phyloP scores from a whole-genome alignment of 75 land plant species.

The Larix kaempferi region DNA sequence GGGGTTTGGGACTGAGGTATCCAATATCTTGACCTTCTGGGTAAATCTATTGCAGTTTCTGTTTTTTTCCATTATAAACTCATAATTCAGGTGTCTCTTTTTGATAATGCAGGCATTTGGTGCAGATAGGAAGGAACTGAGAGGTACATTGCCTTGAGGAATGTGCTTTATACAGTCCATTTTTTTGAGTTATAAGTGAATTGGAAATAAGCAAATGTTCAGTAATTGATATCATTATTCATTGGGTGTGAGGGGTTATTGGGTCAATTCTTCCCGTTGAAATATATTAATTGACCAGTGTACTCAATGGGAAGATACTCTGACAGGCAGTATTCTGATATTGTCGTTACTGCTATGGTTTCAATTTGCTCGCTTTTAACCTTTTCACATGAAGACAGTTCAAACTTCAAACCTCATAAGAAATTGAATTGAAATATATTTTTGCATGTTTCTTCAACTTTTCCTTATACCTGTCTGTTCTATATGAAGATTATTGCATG shows the following conservation, averaged over 20 bases:
- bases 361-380: too few species aligned
- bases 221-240: not conserved
- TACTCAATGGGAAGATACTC: too few species aligned
- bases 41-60: not conserved
- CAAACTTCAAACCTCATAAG: not conserved
- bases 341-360: too few species aligned
- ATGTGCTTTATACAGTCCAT: not conserved
- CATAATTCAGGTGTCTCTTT: not conserved
- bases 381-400: not conserved
- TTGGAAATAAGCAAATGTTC: not conserved
- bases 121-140: slow-evolving; percentile 78
- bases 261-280: not conserved
- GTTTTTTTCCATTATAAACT: not conserved
- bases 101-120: slow-evolving; percentile 55
- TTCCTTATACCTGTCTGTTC: not conserved
- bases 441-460: not conserved
- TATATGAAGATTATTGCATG: not conserved
- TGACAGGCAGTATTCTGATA: too few species aligned
- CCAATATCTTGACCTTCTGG: not conserved
- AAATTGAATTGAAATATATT: not conserved
- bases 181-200: not conserved
- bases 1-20: slow-evolving; percentile 75
- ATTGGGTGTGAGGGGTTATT: not conserved
- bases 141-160: slow-evolving; percentile 58
- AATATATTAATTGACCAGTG: too few species aligned